These are phyloP conservation scores for Elsinoe necatrix DNA, from an alignment of 2,329 filamentous ascomycete genomes.

Conservation along the genomic window DNA sequence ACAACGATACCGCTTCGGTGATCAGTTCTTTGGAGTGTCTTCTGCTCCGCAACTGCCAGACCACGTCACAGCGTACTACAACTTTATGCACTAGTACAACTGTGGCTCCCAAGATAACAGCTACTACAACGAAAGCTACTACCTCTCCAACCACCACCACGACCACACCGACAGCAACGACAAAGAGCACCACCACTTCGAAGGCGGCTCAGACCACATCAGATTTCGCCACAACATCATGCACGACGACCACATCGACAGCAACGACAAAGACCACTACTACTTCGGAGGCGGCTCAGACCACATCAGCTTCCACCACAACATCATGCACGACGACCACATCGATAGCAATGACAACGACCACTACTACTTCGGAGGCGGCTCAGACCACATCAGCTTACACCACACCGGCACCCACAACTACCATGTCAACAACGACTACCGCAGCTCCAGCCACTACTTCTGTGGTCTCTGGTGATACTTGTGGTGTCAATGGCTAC, in stretches of 20 bases:
- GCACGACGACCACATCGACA: background rate
- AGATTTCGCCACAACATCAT: background rate
- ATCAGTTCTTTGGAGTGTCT: constrained; percentile 18
- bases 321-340: no score
- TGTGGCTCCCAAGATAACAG: constrained; percentile 6
- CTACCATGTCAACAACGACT: constrained; percentile 15
- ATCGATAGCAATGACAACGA: background rate
- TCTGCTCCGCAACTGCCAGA: constrained; percentile 1
- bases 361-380: constrained; percentile 1
- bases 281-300: no score
- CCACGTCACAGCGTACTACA: background rate
- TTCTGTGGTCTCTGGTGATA: background rate
- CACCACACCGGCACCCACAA: constrained; percentile 6
- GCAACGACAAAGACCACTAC: constrained; percentile 9
- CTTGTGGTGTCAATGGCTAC: constrained; percentile 2
- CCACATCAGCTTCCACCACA: constrained; percentile 13
- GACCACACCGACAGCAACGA: constrained; percentile 10
- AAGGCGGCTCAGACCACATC: no score
- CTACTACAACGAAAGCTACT: constrained; percentile 13
- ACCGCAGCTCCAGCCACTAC: background rate
- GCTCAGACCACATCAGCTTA: constrained; percentile 4
- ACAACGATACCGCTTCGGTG: background rate
- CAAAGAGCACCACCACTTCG: constrained; percentile 11
- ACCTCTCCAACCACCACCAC: constrained; percentile 16
- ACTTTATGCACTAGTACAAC: constrained; percentile 16